Base-by-base conservation (phyloP, 2,329 filamentous ascomycete species). In the Penicillium aurantiogriseum region DNA sequence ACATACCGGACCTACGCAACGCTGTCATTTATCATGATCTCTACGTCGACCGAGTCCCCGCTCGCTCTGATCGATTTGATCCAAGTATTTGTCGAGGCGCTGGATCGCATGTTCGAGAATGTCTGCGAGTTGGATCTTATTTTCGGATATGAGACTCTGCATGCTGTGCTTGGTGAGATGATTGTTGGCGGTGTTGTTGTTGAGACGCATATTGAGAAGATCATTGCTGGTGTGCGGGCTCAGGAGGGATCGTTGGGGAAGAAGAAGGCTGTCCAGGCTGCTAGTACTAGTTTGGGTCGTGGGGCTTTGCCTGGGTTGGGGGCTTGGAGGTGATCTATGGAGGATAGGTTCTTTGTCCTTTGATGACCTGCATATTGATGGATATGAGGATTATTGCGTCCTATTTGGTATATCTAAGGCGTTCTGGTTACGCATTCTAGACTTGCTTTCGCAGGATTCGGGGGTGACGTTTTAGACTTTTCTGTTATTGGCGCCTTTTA, bases 1-100 rank as follows among this genome's bases (percentile, higher is more conserved):
- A 97, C 94, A 9, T 99, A 99, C 82, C 91, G 94, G 57, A 91
- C 96, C 82, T 99, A 97, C 73, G 94, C 94, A 10, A 99, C 94
- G 0, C 88, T 99, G 60, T 97, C 95, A 79, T 99, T 99, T 80
- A 99, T 99, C 76, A 82, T 99, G 73, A 99, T 99, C 70, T 94
- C 89, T 36, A 99, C 95, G 5, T 91, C 92, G 5, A 97, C 94
- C 58, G 94, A 99, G 77, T 96, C 91, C 1, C 94, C 94, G 0
- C 88, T 99, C 3, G 94, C 94, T 0, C 83, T 99, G 25, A 92
- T 99, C 61, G 94, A 99, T 75, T 80, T 99, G 54, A 97, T 99
- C 64, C 94, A 99, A 77, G 94, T 99, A 59, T 99, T 97, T 69
- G 94, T 99, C 62, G 94, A 99, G 77, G 88, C 93, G 0, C 84